Conservation (phyloP, 176 grass and related monocot species). For the Raddia distichophylla region DNA sequence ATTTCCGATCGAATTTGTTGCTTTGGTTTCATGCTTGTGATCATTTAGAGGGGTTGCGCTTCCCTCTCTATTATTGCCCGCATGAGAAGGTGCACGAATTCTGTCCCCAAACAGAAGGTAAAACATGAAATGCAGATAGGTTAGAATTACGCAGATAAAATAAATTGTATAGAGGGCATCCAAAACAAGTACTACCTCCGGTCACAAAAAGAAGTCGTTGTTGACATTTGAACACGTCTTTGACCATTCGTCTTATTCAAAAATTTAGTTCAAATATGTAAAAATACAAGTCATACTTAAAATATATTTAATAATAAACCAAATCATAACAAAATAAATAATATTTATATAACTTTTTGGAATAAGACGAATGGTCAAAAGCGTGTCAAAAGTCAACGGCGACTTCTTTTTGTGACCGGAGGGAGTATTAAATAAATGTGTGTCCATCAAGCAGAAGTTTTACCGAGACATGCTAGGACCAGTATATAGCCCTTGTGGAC, state of each 20-base stretch:
- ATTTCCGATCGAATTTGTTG: slow-evolving; percentile 31
- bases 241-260: too few relatives aligned
- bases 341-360: too few relatives aligned
- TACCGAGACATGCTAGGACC: slow-evolving; percentile 58
- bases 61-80: slow-evolving; percentile 33
- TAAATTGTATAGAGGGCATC: background rate
- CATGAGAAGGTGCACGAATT: slow-evolving; percentile 28
- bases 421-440: slow-evolving; percentile 6
- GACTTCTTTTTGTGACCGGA: too few relatives aligned
- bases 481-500: slow-evolving; percentile 47
- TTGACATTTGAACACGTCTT: too few relatives aligned
- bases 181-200: slow-evolving; percentile 1
- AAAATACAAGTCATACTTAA: too few relatives aligned
- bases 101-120: slow-evolving; percentile 40
- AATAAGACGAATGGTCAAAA: too few relatives aligned
- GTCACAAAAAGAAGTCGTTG: too few relatives aligned
- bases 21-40: slow-evolving; percentile 39
- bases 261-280: too few relatives aligned
- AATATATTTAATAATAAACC: too few relatives aligned
- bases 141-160: slow-evolving; percentile 30
- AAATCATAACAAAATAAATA: too few relatives aligned
- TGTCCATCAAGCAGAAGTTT: slow-evolving; percentile 28
- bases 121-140: slow-evolving; percentile 29
- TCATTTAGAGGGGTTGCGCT: slow-evolving; percentile 11
- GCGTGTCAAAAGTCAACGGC: too few relatives aligned